Base-by-base conservation (phyloP, 768 basidiomycete species). In the Rhizopogon rudus region DNA sequence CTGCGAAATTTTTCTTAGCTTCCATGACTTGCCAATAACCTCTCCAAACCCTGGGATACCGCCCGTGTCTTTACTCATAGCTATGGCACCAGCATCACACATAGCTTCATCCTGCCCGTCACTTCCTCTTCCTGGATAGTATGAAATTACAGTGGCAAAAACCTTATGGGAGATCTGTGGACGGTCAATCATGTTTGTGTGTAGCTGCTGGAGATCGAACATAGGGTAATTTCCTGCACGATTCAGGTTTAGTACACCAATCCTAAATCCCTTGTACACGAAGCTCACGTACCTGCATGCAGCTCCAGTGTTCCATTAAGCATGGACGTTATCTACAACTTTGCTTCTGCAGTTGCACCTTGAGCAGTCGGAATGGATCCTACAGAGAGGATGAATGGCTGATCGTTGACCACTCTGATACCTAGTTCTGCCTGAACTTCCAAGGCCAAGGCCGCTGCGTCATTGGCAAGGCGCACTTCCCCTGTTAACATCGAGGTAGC, bases 351-450 rank as follows among this genome's bases (percentile, higher is more conserved):
- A 35, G 79, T 82, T 9, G 87, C 88, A 7, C 86, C 85, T 64
- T 93, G 88, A 0, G 91, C 91, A 2, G 91, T 86, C 2, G 92
- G 91, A 2, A 91, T 93, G 16, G 90, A 87, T 20, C 92, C 91
- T 2, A 93, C 85, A 1, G 88, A 87, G 40, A 93, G 71, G 2
- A 89, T 78, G 61, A 88, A 91, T 5, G 81, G 77, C 37, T 74
- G 68, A 9, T 73, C 71, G 53, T 76, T 69, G 35, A 65, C 53
- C 6, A 53, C 45, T 16, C 58, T 64, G 33, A 69, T 65, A 12
- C 72, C 63, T 13, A 73, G 71, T 35, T 64, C 62, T 8, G 71
- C 65, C 33, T 84, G 70, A 49, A 80, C 67, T 37, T 75, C 72
- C 33, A 85, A 64, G 0, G 81, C 83, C 46, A 80, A 70, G 31